phyloP scores from a whole-genome alignment of 2,329 filamentous ascomycete species.

The Diaporthe capsici region DNA sequence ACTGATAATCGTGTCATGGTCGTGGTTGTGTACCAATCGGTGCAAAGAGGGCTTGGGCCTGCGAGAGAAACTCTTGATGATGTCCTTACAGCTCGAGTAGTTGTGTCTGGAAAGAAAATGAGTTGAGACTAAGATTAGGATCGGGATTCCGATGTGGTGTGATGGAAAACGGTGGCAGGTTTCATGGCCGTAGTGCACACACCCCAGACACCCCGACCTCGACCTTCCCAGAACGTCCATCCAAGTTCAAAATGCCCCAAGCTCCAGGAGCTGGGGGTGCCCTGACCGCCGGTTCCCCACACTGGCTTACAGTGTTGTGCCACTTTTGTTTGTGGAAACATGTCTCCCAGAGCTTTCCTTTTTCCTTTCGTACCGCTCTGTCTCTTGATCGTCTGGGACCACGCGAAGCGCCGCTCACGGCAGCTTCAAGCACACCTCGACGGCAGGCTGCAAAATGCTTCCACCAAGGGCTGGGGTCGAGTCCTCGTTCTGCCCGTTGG shows the following conservation, averaged over 20 bases:
- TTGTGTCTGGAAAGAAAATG: conserved; percentile 23
- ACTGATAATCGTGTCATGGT: conserved; percentile 42
- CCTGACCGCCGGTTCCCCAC: conserved; percentile 25
- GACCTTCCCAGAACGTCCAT: neutral
- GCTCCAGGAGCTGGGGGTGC: conserved; percentile 14
- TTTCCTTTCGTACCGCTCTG: too few relatives aligned
- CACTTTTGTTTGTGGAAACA: conserved; percentile 8
- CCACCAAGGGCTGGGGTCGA: neutral
- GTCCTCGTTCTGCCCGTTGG: neutral
- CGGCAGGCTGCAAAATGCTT: conserved; percentile 1
- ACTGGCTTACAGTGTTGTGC: conserved; percentile 9
- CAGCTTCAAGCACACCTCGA: neutral
- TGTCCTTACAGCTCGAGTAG: conserved; percentile 1
- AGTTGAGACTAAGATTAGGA: conserved; percentile 11
- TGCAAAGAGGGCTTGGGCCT: conserved; percentile 27
- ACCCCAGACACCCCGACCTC: neutral
- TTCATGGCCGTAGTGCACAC: conserved; percentile 33
- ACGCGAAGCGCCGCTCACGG: neutral
- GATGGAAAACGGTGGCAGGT: conserved; percentile 40
- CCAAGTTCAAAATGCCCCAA: neutral
- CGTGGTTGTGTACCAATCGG: conserved; percentile 10
- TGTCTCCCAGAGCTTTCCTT: neutral
- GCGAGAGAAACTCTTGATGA: conserved; percentile 14
- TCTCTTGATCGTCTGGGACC: neutral
- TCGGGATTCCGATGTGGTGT: conserved; percentile 31